Base-by-base conservation (phyloP, 2,329 filamentous ascomycete species). In the Epichloe amarillans region DNA sequence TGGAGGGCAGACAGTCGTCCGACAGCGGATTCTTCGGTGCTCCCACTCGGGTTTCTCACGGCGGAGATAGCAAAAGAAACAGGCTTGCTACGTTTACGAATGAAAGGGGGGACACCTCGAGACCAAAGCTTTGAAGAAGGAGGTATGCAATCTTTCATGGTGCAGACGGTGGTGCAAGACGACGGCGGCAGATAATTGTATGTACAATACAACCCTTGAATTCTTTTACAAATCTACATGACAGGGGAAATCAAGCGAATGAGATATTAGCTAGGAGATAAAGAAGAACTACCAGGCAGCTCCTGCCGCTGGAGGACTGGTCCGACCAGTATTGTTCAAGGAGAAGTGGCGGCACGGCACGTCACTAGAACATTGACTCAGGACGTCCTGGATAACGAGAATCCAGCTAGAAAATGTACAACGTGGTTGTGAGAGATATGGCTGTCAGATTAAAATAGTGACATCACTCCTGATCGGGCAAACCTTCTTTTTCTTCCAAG, bases 371-470 rank as follows among this genome's bases (percentile, higher is more conserved):
- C 21, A 23, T 23, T 4, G 21, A 23, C 21, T 23, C 74, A 6
- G 5, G 23, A 23, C 0, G 79, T 77, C 12, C 80, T 65, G 11
- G 76, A 80, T 8, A 77, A 69, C 1, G 82, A 79, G 2, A 73
- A 73, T 43, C 78, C 77, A 0, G 77, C 72, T 6, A 23, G 23
- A 23, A 23, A 23, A 23, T 23, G 23, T 23, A 23, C 23, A 23
- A 23, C 6, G 23, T 23, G 23, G 55, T 82, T 83, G 44, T 76
- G 70, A 2, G 70, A 2, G 74, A 77, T 0, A 72, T 76, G 11
- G 14, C 10, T 11, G 35, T 14, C 11, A 12, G 21, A 21, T 21
- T 21, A 21, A 3, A 21, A 21, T 21, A 21, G 21, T 21, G 21
- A 21, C 21, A 21, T 23, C 6, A 23, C 23, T 23, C 23, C 23